Evolutionary conservation across 2,329 filamentous ascomycete genomes (phyloP), one percentile per base, ranked within the genome.

Genomic region (Dactylellina leptospora): DNA sequence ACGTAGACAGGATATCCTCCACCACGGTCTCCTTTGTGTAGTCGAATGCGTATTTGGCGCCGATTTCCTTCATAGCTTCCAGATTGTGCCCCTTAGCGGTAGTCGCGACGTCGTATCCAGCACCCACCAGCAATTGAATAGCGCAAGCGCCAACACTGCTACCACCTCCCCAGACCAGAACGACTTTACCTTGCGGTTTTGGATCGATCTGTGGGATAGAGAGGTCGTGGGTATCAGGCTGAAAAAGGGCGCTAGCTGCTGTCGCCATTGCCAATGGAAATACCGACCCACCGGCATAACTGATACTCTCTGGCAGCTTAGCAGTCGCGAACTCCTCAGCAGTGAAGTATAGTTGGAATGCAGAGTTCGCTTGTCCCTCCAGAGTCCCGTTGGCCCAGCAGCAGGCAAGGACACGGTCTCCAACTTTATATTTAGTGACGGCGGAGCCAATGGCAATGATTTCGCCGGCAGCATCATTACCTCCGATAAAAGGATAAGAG

Each of bases 391-490:
- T 70, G 9, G 66, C 54, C 60, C 76, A 45, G 73, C 64, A 77
- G 56, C 9, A 66, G 36, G 61, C 6, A 9, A 64, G 77, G 60
- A 87, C 83, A 44, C 81, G 81, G 79, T 86, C 84, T 64, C 85
- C 85, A 54, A 81, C 78, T 76, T 82, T 80, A 79, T 84, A 84
- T 18, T 79, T 80, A 16, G 85, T 82, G 42, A 82, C 81, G 4
- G 68, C 73, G 69, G 81, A 76, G 33, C 85, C 85, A 22, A 86
- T 81, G 28, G 83, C 81, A 36, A 85, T 74, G 45, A 87, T 81
- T 63, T 82, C 82, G 40, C 85, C 85, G 2, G 85, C 82, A 53
- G 83, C 84, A 75, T 85, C 85, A 6, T 83, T 85, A 16, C 80
- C 81, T 3, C 85, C 80, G 9, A 86, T 74, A 4, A 69, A 75